Base-by-base conservation (phyloP, 1,139 yeast genomes). In the Hansenula sp. region DNA sequence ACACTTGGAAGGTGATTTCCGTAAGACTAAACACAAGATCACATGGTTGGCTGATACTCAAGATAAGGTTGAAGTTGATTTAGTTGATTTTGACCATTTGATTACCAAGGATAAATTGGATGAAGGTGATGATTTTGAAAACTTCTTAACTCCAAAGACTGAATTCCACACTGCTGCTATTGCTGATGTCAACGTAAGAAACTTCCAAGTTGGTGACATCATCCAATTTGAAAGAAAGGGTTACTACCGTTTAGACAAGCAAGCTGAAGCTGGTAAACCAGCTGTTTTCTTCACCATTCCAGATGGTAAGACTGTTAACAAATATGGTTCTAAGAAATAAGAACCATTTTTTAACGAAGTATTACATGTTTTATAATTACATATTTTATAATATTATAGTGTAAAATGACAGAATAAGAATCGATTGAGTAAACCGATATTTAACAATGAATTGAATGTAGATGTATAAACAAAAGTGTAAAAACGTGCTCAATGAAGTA, bases 181-280 rank as follows among this genome's bases (percentile, higher is more conserved):
- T 55, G 98, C 91, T 54, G 98, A 93, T 65, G 66, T 79, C 58
- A 93, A 91, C 62, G 79, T 91, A 51, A 78, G 76, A 59, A 67
- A 74, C 47, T 77, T 93, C 76, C 80, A 86, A 72, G 84, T 72
- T 53, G 96, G 96, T 52, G 96, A 88, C 53, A 76, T 91, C 49
- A 83, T 93, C 57, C 98, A 93, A 71, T 89, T 93, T 56, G 98
- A 93, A 72, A 86, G 99, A 77, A 93, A 93, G 76, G 98, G 98
- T 55, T 93, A 89, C 76, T 93, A 72, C 79, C 81, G 94, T 65
- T 76, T 91, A 49, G 98, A 93, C 65, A 65, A 79, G 55, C 70
- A 76, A 33, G 76, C 74, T 56, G 63, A 72, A 39, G 77, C 74
- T 44, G 84, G 80, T 43, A 71, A 81, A 55, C 79, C 81, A 48